Percentiles rank a stretch among this genome's conserved stretches.
These are phyloP conservation scores for Candida sojae DNA, from an alignment of 1,139 yeast genomes.

Conservation along the genomic window DNA sequence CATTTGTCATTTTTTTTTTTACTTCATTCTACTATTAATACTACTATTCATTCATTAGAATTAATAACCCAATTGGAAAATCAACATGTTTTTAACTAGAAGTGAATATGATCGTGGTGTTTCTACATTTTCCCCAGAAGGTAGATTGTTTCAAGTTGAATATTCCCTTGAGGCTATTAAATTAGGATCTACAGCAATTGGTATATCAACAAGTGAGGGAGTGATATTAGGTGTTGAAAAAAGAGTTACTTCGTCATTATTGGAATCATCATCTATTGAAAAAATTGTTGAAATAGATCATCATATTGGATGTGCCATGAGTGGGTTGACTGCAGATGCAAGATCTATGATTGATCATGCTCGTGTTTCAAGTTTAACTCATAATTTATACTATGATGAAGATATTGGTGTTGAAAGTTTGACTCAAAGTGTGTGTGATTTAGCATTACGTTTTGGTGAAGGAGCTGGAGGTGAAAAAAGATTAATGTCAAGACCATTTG, in stretches of 20 bases:
- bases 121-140: conserved; percentile 97
- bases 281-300: conserved; percentile 92
- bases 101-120: conserved; percentile 99
- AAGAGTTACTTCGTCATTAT: conserved; percentile 88
- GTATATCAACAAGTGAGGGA: conserved; percentile 95
- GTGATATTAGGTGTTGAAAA: conserved; percentile 96
- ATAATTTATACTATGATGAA: conserved; percentile 88
- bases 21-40: neutral
- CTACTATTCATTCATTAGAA: neutral
- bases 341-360: conserved; percentile 99
- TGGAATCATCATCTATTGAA: conserved; percentile 92
- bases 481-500: conserved; percentile 98
- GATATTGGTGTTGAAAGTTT: conserved; percentile 89
- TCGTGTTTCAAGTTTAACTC: conserved; percentile 86
- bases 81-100: conserved; percentile 90
- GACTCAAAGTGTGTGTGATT: conserved; percentile 95
- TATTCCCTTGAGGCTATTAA: conserved; percentile 97
- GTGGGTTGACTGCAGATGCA: conserved; percentile 98
- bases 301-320: conserved; percentile 98
- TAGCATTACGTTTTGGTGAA: conserved; percentile 96
- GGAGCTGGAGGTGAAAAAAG: conserved; percentile 98
- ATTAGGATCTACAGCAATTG: conserved; percentile 96
- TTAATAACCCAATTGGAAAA: neutral
- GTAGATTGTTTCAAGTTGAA: conserved; percentile 97
- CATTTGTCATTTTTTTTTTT: neutral